Conservation (phyloP, 352 stramenopile genomes). For the Pythium myriotylum region DNA sequence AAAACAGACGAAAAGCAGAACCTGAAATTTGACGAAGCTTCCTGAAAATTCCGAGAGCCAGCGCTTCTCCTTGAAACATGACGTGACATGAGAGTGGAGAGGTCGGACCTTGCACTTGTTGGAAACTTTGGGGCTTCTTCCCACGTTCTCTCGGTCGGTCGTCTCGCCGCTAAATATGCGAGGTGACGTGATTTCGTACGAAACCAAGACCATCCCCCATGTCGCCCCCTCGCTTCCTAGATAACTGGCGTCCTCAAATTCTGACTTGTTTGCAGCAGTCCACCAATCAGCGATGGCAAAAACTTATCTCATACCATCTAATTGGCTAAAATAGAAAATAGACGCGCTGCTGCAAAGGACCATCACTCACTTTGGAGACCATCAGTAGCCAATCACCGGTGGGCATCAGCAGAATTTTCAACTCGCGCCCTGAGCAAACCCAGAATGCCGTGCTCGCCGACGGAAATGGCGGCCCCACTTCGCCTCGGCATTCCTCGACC, state of each 20-base stretch:
- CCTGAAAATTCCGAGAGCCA: not conserved
- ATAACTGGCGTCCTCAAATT: not conserved
- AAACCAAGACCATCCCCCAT: not conserved
- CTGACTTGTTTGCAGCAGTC: conserved; percentile 25
- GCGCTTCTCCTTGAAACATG: too few relatives aligned
- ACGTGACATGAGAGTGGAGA: too few relatives aligned
- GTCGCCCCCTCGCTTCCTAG: conserved; percentile 5
- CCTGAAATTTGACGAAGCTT: not conserved
- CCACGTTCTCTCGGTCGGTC: not conserved
- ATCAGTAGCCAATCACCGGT: conserved; percentile 35
- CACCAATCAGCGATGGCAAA: conserved; percentile 21
- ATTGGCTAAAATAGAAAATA: conserved; percentile 22
- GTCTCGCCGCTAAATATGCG: not conserved
- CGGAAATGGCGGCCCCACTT: not conserved
- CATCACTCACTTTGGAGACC: conserved; percentile 30
- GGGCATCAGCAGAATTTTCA: conserved; percentile 39
- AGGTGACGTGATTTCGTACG: conserved; percentile 1
- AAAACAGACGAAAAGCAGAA: conserved; percentile 3
- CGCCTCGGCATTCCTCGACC: conserved; percentile 22
- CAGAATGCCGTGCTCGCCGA: too few relatives aligned
- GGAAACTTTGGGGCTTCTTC: not conserved
- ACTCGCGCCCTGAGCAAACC: not conserved
- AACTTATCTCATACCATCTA: not conserved
- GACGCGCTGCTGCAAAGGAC: conserved; percentile 17
- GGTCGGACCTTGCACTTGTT: too few relatives aligned